Conservation (phyloP, 2,329 filamentous ascomycete species). For the Colletotrichum sp. region DNA sequence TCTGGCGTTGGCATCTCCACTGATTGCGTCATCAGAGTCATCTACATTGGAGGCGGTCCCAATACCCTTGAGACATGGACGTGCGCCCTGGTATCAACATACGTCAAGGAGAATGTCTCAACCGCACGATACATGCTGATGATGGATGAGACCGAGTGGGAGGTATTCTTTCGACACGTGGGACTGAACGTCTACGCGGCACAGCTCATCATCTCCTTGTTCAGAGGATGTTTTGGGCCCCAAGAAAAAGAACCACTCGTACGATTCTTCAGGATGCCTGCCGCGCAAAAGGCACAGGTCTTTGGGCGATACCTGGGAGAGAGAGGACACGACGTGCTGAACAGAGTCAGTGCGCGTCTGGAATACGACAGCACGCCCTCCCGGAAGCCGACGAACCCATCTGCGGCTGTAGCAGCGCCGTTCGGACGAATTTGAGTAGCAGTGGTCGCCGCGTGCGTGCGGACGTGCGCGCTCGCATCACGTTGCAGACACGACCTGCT, state of each 20-base stretch:
- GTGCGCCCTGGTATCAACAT: constrained; percentile 54
- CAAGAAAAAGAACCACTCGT: constrained; percentile 30
- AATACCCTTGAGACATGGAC: constrained; percentile 60
- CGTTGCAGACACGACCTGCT: background rate
- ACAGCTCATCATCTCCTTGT: constrained; percentile 32
- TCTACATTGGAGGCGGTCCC: constrained; percentile 55
- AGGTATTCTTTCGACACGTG: constrained; percentile 35
- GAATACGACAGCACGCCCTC: background rate
- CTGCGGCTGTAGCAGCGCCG: background rate
- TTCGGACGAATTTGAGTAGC: constrained; percentile 9
- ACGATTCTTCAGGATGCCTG: constrained; percentile 33
- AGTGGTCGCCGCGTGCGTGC: background rate
- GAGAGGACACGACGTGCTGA: background rate
- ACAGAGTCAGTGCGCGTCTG: constrained; percentile 9
- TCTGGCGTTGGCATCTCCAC: constrained; percentile 36
- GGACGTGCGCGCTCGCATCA: background rate
- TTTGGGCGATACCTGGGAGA: constrained; percentile 29
- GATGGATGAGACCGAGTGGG: constrained; percentile 46
- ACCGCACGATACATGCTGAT: constrained; percentile 38
- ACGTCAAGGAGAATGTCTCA: constrained; percentile 28
- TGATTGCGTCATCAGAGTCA: constrained; percentile 36
- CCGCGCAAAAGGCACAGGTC: constrained; percentile 25
- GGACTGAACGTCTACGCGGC: constrained; percentile 43
- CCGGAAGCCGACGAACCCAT: background rate
- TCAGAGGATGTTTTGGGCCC: constrained; percentile 26